Conservation (phyloP, 441 rosid genomes). For the Gossypium laxum region DNA sequence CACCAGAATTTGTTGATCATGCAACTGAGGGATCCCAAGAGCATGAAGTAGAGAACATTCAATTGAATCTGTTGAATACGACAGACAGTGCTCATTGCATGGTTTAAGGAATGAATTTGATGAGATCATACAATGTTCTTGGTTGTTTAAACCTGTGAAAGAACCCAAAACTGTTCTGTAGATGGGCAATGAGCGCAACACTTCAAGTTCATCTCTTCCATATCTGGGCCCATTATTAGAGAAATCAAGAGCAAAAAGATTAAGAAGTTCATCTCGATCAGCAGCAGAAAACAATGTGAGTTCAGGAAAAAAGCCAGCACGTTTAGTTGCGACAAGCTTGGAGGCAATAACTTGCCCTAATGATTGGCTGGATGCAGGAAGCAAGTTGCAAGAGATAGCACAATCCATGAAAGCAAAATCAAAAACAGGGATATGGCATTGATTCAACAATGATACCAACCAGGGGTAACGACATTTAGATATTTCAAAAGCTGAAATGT, state of each 20-base stretch:
- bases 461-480: constrained; percentile 57
- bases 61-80: constrained; percentile 54
- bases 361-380: constrained; percentile 60
- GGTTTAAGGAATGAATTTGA: constrained; percentile 84
- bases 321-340: constrained; percentile 74
- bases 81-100: constrained; percentile 61
- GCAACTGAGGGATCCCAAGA: constrained; percentile 78
- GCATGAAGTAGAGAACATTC: constrained; percentile 63
- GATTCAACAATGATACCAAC: constrained; percentile 71
- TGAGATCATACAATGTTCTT: constrained; percentile 65
- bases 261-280: constrained; percentile 65
- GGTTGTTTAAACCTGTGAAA: constrained; percentile 46
- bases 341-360: constrained; percentile 80
- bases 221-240: constrained; percentile 51
- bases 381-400: constrained; percentile 59
- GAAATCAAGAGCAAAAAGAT: constrained; percentile 76
- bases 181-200: constrained; percentile 70
- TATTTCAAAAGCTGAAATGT: constrained; percentile 49
- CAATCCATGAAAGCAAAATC: constrained; percentile 68
- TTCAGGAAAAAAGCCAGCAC: constrained; percentile 69
- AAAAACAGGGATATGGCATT: constrained; percentile 77
- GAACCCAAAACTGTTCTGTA: constrained; percentile 73
- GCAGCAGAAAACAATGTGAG: constrained; percentile 49
- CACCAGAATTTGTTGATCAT: constrained; percentile 73
- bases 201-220: constrained; percentile 65